Conservation (phyloP, 2,329 filamentous ascomycete genomes). For the Penicillium paneum region DNA sequence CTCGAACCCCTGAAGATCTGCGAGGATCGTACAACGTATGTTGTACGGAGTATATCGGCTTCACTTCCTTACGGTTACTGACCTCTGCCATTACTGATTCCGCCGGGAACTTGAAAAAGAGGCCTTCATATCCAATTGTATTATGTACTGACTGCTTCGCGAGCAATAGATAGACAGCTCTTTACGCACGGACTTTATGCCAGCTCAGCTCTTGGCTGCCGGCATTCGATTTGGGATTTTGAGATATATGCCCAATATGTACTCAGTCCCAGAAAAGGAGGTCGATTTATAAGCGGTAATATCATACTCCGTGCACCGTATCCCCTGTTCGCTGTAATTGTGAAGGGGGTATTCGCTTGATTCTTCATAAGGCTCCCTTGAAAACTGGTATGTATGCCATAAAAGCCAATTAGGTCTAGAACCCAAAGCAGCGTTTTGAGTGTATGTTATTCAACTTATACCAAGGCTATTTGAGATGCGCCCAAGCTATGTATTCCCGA, state of each 20-base stretch:
- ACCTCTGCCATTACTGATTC: not conserved
- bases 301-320: not conserved
- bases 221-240: not conserved
- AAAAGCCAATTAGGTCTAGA: not conserved
- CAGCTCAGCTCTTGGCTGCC: not conserved
- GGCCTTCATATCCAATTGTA: not conserved
- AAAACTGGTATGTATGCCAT: not conserved
- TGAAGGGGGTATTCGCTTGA: not conserved
- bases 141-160: not conserved
- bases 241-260: not conserved
- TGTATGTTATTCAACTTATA: not conserved
- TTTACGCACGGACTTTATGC: not conserved
- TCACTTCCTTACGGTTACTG: not conserved
- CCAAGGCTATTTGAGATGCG: not conserved
- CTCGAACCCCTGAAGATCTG: not conserved
- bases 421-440: not conserved
- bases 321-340: not conserved
- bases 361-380: not conserved
- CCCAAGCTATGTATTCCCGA: not conserved
- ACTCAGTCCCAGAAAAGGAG: not conserved
- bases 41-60: not conserved
- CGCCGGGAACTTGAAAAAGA: not conserved
- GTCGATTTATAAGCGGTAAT: not conserved
- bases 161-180: not conserved
- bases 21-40: not conserved